Evolutionary conservation across 1,139 yeast genomes (phyloP), one percentile per base, ranked within the genome.

Genomic region (Groenewaldozyma auringiensis): DNA sequence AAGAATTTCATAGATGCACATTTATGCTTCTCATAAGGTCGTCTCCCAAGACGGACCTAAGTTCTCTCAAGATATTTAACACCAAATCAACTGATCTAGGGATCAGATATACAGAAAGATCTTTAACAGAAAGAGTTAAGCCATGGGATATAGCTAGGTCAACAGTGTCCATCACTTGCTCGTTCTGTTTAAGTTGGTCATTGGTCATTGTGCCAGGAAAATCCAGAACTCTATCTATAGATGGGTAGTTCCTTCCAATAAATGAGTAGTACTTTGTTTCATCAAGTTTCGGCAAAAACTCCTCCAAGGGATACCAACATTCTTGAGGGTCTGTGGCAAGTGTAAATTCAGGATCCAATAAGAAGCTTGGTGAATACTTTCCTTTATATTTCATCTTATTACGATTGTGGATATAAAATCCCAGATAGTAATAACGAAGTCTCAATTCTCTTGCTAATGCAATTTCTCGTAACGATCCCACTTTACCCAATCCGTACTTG

Each of bases 351-450:
- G 71, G 71, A 43, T 67, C 70, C 20, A 66, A 55, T 17, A 67
- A 45, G 45, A 55, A 59, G 25, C 66, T 57, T 3, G 71, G 71
- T 6, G 50, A 41, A 62, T 82, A 87, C 49, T 79, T 75, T 35
- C 75, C 80, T 64, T 89, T 89, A 61, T 89, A 89, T 37, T 68
- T 70, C 96, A 89, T 87, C 60, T 89, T 89, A 1, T 68, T 70
- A 61, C 96, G 85, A 55, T 81, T 87, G 4, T 79, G 80, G 41
- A 87, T 79, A 59, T 81, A 88, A 55, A 78, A 85, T 0, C 71
- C 96, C 65, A 87, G 63, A 56, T 82, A 82, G 58, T 83, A 82
- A 60, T 73, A 77, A 0, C 73, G 70, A 36, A 71, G 61, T 1
- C 66, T 56, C 11, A 66, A 56, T 29, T 63, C 61, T 3, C 56